Evolutionary conservation across 768 basidiomycete genomes (phyloP).

Genomic region (Galerina marginata): DNA sequence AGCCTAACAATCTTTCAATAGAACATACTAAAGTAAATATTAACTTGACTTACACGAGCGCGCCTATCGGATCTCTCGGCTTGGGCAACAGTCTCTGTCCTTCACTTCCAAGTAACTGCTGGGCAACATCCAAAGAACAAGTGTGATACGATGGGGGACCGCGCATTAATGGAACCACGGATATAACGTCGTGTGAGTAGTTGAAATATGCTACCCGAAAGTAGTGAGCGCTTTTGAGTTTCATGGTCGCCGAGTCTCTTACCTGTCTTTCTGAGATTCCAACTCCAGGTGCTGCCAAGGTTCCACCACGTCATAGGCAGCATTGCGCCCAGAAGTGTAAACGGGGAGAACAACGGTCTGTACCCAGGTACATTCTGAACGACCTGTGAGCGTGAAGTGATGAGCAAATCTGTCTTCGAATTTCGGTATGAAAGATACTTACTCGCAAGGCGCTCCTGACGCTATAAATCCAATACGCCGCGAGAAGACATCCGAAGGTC

Average conservation of each 20-base stretch:
- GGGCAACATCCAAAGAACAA: slow-evolving; percentile 28
- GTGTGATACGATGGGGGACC: slow-evolving; percentile 24
- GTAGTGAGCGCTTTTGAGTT: no score
- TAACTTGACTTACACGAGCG: slow-evolving; percentile 6
- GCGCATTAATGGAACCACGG: slow-evolving; percentile 26
- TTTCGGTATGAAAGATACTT: no score
- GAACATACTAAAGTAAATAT: not conserved
- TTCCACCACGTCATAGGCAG: slow-evolving; percentile 9
- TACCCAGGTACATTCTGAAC: slow-evolving; percentile 9
- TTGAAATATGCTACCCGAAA: slow-evolving; percentile 26
- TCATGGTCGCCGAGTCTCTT: no score
- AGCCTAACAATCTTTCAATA: not conserved
- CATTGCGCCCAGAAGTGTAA: slow-evolving; percentile 2
- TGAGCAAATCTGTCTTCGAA: not conserved
- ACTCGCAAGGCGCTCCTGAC: not conserved
- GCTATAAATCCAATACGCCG: not conserved
- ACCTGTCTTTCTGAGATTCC: slow-evolving; percentile 9
- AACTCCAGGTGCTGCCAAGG: slow-evolving; percentile 7
- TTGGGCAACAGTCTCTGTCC: slow-evolving; percentile 15
- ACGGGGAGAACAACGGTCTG: slow-evolving; percentile 9
- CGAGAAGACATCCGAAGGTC: not conserved
- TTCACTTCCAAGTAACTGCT: slow-evolving; percentile 27
- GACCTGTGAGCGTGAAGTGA: not conserved
- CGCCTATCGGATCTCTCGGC: slow-evolving; percentile 3
- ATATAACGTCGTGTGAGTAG: slow-evolving; percentile 28